Evolutionary conservation across 2,329 filamentous ascomycete genomes (phyloP), one percentile per base, ranked within the genome.

Genomic region (Sarocladium kiliense): DNA sequence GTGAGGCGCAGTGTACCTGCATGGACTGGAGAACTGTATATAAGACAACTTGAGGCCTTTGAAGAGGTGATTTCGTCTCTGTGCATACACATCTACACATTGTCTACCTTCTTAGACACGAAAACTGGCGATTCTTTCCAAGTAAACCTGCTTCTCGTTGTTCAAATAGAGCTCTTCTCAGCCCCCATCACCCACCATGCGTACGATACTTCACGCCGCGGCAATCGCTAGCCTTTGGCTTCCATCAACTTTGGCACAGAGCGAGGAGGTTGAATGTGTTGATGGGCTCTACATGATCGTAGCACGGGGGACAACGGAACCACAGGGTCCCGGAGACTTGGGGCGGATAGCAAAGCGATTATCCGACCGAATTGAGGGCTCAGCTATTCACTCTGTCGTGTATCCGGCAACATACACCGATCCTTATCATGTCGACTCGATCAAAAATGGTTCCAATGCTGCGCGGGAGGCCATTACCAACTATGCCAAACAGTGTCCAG

Each of bases 261-360:
- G 5, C 14, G 9, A 26, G 6, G 41, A 25, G 5, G 18, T 25
- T 19, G 23, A 27, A 6, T 75, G 72, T 63, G 63, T 65, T 36
- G 59, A 65, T 39, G 70, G 72, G 45, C 61, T 74, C 23, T 69
- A 74, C 65, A 64, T 76, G 51, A 62, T 76, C 56, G 68, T 70
- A 53, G 68, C 71, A 14, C 68, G 73, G 39, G 73, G 72, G 41
- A 72, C 69, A 19, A 56, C 34, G 19, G 73, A 75, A 60, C 44
- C 61, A 3, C 47, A 60, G 11, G 73, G 73, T 27, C 36, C 64
- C 2, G 73, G 73, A 34, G 59, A 60, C 42, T 65, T 67, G 10
- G 71, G 69, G 21, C 57, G 54, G 14, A 54, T 74, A 14, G 71
- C 71, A 9, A 56, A 65, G 18, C 58, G 61, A 16, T 61, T 75